Base-by-base conservation (phyloP, 257 asterid genomes). In the Verbena officinalis region DNA sequence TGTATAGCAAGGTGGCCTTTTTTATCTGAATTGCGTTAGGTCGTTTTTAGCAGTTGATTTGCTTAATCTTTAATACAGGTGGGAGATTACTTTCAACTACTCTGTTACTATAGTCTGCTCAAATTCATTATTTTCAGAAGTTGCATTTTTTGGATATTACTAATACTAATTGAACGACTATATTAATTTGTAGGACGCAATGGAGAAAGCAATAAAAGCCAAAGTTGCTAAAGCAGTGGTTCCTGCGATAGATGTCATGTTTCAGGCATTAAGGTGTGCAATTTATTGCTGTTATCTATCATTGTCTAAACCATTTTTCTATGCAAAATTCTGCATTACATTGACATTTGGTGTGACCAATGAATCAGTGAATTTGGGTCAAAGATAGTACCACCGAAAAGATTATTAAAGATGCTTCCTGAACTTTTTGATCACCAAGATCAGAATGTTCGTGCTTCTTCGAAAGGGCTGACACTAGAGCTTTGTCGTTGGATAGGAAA, bases 401-500 rank as follows among this genome's bases (percentile, higher is more conserved):
- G 96, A 85, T 78, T 94, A 73, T 69, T 94, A 90, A 94, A 90
- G 96, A 94, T 94, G 95, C 99, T 94, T 73, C 99, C 99, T 31
- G 98, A 90, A 76, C 95, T 94, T 45, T 94, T 94, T 84, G 99
- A 90, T 76, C 99, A 94, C 81, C 98, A 88, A 84, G 99, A 94
- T 88, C 99, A 94, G 77, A 88, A 94, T 79, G 99, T 94, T 11
- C 99, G 99, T 53, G 96, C 99, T 62, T 94, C 98, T 63, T 88
- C 99, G 0, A 94, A 94, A 81, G 98, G 98, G 40, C 76, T 94
- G 70, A 94, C 99, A 3, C 81, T 94, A 50, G 99, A 94, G 84
- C 97, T 94, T 52, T 94, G 99, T 74, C 96, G 98, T 54, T 94
- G 99, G 99, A 94, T 94, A 65, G 96, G 96, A 70, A 94, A 88